Conservation (phyloP, 2,329 filamentous ascomycete species). For the Colletotrichum neosansevieriae region DNA sequence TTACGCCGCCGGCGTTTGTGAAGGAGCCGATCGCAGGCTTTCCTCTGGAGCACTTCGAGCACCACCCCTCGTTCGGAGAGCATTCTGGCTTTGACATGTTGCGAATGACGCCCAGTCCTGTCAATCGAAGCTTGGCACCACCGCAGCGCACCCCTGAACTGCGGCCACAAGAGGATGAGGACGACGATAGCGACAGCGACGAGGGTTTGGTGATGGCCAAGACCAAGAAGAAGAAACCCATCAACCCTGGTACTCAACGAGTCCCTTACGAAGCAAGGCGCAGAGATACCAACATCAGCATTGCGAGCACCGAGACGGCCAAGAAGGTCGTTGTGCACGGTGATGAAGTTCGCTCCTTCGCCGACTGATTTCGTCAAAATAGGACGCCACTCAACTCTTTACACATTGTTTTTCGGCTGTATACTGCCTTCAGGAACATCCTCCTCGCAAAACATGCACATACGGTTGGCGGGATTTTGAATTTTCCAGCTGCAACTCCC, state of each 20-base stretch:
- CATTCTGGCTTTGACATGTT: constrained; percentile 42
- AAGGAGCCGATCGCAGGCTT: constrained; percentile 62
- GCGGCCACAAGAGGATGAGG: constrained; percentile 50
- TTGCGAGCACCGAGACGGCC: constrained; percentile 73
- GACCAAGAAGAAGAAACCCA: constrained; percentile 57
- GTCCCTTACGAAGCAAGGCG: constrained; percentile 57
- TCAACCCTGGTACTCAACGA: constrained; percentile 42
- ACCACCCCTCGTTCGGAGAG: constrained; percentile 43
- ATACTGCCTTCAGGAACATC: constrained; percentile 8
- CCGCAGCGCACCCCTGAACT: constrained; percentile 35
- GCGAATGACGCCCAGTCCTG: constrained; percentile 32
- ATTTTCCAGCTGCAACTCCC: not conserved
- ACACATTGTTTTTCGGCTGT: constrained; percentile 12
- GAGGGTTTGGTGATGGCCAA: constrained; percentile 67
- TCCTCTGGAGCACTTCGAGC: constrained; percentile 54
- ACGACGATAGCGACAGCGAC: constrained; percentile 66
- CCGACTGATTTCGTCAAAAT: constrained; percentile 12
- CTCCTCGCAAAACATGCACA: constrained; percentile 12
- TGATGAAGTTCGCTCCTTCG: constrained; percentile 24
- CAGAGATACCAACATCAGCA: constrained; percentile 71
- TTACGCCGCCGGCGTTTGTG: constrained; percentile 64
- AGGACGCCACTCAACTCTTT: not conserved
- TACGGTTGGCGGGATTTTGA: constrained; percentile 4
- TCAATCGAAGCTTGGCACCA: constrained; percentile 11
- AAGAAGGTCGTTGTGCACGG: constrained; percentile 57